A percentile compares a stretch with the other conserved stretches of the same genome.
Evolutionary conservation across 2,329 filamentous ascomycete genomes (phyloP).

Genomic region (Aureobasidium namibiae): DNA sequence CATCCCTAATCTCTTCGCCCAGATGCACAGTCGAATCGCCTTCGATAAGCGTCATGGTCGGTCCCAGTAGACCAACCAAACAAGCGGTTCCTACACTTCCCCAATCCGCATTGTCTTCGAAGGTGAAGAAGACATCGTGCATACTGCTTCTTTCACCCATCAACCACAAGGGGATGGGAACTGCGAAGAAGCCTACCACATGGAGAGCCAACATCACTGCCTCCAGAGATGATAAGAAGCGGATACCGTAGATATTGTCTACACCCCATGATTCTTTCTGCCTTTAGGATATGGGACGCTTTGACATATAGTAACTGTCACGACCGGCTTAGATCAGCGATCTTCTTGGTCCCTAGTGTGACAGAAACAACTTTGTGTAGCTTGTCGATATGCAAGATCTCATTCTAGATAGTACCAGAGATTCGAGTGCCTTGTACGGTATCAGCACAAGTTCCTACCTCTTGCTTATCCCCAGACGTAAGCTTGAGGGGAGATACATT

Average conservation of each 20-base stretch:
- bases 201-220: conserved; percentile 22
- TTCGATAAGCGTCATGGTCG: conserved; percentile 10
- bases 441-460: too few relatives aligned
- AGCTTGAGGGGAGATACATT: too few relatives aligned
- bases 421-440: too few relatives aligned
- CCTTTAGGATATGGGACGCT: too few relatives aligned
- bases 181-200: conserved; percentile 24
- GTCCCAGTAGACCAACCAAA: conserved; percentile 22
- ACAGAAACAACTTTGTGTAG: too few relatives aligned
- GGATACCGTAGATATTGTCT: conserved; percentile 24
- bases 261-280: too few relatives aligned
- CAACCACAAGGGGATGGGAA: conserved; percentile 22
- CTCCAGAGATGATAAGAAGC: conserved; percentile 24
- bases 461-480: too few relatives aligned
- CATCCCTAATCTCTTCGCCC: conserved; percentile 17
- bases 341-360: too few relatives aligned
- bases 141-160: conserved; percentile 16
- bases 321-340: too few relatives aligned
- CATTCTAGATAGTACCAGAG: too few relatives aligned
- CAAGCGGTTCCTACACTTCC: conserved; percentile 19
- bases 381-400: too few relatives aligned
- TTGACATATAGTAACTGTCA: too few relatives aligned
- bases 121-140: conserved; percentile 19
- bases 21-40: conserved; percentile 17
- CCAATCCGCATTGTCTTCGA: conserved; percentile 21